Conservation (phyloP, 208 protist genomes). For the Kentomonas sorsogonicus region DNA sequence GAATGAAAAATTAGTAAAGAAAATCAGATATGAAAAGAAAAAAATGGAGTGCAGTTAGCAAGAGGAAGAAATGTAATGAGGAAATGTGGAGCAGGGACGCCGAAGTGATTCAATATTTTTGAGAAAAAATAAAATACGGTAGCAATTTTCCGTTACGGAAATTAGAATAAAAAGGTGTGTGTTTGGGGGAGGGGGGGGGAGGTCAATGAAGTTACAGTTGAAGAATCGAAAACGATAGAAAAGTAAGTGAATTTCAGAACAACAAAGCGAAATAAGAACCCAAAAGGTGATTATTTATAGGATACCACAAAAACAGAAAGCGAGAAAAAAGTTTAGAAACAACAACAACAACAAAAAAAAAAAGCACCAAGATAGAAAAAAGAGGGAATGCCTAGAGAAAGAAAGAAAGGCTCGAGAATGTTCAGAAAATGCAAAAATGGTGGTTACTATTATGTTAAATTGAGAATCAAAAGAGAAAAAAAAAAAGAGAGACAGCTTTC, state of each 20-base stretch:
- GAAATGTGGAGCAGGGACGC: too few species aligned
- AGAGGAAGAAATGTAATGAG: too few species aligned
- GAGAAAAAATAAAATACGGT: too few species aligned
- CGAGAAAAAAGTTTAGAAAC: neutral
- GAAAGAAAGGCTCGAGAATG: neutral
- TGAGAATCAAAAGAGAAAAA: constrained; percentile 3
- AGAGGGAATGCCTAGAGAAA: constrained; percentile 9
- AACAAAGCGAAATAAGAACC: neutral
- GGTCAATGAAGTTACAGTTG: too few species aligned
- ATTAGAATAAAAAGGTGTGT: too few species aligned
- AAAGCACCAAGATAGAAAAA: constrained; percentile 6
- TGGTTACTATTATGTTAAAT: neutral
- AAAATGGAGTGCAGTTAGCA: too few species aligned
- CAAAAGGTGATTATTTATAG: neutral
- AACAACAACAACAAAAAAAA: constrained; percentile 10
- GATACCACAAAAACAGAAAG: neutral
- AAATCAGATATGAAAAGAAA: too few species aligned
- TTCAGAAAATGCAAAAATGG: neutral
- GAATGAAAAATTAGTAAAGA: too few species aligned
- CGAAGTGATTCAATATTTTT: too few species aligned
- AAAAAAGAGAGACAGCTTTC: neutral
- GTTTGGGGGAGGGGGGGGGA: too few species aligned
- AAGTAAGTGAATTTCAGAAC: neutral
- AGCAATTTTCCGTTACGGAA: too few species aligned
- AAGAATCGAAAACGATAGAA: constrained; percentile 5